Evolutionary conservation across 176 grass and related monocot species (phyloP), one percentile per base, ranked within the genome.

Genomic region (Rhynchospora tenuis): DNA sequence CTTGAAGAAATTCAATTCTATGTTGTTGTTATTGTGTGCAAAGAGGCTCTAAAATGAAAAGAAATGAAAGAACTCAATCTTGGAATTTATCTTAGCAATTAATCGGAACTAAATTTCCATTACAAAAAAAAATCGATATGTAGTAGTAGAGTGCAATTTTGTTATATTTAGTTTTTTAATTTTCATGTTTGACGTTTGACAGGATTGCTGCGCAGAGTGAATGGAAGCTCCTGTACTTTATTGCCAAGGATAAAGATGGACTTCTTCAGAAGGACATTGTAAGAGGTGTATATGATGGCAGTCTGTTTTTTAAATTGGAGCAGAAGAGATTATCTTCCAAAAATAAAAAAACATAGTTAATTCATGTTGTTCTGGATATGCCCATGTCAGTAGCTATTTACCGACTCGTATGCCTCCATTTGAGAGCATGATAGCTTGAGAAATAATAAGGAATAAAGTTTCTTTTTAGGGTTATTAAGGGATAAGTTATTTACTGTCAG

Each of bases 251-350:
- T 31, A 74, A 92, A 51, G 29, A 94, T 43, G 88, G 88, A 22
- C 88, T 92, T 52, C 88, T 97, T 67, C 83, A 86, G 44, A 97
- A 88, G 83, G 87, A 97, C 5, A 83, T 64, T 64, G 28, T 83
- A 26, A 84, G 76, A 89, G 81, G 83, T 70, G 75, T 88, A 22
- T 97, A 86, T 13, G 90, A 94, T 73, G 92, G 88, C 33, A 89
- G 85, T 79, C 17, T 92, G 12, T 97, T 91, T 83, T 23, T 83
- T 47, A 78, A 84, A 79, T 24, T 92, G 84, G 91, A 88, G 85
- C 15, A 85, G 74, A 59, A 81, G 3, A 81, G 13, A 81, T 33
- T 16, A 0, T 51, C 11, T 73, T 24, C 20, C 5, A 23, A 3
- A 6, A 69, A 38, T 38, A 38, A 52, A 27, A 74, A 74, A 26